Evolutionary conservation across 768 basidiomycete species (phyloP), one percentile per base, ranked within the genome.

Genomic region (Asterophora lycoperdoides): DNA sequence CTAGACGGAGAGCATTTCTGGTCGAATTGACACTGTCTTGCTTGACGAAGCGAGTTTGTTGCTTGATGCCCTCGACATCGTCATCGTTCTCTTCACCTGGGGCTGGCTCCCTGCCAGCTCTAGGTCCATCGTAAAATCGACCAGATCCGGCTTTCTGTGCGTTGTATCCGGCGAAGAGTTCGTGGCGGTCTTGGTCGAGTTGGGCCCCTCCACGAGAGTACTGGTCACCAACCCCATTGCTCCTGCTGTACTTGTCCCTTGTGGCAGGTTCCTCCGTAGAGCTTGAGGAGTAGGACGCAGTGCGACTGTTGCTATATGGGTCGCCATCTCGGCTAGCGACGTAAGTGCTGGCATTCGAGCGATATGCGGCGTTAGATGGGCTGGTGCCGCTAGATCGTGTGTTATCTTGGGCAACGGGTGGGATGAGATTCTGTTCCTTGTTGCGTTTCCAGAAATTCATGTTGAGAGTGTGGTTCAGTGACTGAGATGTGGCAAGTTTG

Each of bases 41-140:
- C 70, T 99, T 98, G 54, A 89, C 64, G 60, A 79, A 89, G 48
- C 84, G 78, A 51, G 89, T 91, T 68, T 93, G 85, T 59, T 89
- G 81, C 70, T 95, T 97, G 70, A 99, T 96, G 17, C 86, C 91
- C 70, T 98, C 95, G 6, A 93, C 74, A 55, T 93, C 93, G 51
- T 93, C 90, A 3, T 92, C 89, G 44, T 80, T 82, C 62, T 87
- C 86, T 63, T 86, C 81, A 35, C 84, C 85, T 10, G 79, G 74
- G 41, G 72, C 54, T 33, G 79, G 77, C 28, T 76, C 74, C 29
- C 60, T 64, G 32, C 69, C 71, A 23, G 68, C 50, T 17, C 56
- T 60, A 8, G 83, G 81, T 0, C 81, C 84, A 58, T 88, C 84
- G 52, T 82, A 77, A 69, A 86, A 89, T 38, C 86, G 73, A 15